Conservation (phyloP, 805 yeast genomes). For the Zygosaccharomyces gambellarensis region DNA sequence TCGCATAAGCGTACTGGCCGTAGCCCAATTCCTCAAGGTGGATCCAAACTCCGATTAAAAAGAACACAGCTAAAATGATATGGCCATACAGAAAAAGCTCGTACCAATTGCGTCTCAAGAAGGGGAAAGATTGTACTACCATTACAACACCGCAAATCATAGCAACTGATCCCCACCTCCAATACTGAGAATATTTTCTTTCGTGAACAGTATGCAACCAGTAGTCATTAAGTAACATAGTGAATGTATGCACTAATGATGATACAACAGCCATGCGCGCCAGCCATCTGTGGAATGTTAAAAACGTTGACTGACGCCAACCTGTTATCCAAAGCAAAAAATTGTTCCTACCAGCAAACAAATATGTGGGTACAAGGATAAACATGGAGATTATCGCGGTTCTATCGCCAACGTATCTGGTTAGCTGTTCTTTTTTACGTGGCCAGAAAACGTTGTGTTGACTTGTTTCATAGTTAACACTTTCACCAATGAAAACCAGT, state of each 20-base stretch:
- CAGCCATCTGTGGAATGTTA: constrained; percentile 7
- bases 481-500: constrained; percentile 12
- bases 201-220: constrained; percentile 36
- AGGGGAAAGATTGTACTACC: constrained; percentile 5
- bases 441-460: constrained; percentile 8
- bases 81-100: constrained; percentile 8
- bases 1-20: constrained; percentile 32
- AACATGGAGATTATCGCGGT: constrained; percentile 43
- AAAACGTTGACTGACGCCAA: constrained; percentile 9
- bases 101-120: constrained; percentile 1
- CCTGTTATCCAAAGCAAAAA: constrained; percentile 9
- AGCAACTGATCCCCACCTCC: constrained; percentile 11
- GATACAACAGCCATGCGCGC: constrained; percentile 7
- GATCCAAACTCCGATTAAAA: constrained; percentile 4
- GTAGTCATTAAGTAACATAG: constrained; percentile 8
- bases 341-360: constrained; percentile 10
- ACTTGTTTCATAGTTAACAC: constrained; percentile 6
- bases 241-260: background rate
- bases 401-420: constrained; percentile 43
- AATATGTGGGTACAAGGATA: constrained; percentile 1
- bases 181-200: constrained; percentile 28
- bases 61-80: constrained; percentile 4
- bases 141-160: constrained; percentile 6
- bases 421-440: constrained; percentile 10
- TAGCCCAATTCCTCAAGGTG: constrained; percentile 3